phyloP scores from a whole-genome alignment of 2,329 filamentous ascomycete genomes.

The Diaporthe australafricana region DNA sequence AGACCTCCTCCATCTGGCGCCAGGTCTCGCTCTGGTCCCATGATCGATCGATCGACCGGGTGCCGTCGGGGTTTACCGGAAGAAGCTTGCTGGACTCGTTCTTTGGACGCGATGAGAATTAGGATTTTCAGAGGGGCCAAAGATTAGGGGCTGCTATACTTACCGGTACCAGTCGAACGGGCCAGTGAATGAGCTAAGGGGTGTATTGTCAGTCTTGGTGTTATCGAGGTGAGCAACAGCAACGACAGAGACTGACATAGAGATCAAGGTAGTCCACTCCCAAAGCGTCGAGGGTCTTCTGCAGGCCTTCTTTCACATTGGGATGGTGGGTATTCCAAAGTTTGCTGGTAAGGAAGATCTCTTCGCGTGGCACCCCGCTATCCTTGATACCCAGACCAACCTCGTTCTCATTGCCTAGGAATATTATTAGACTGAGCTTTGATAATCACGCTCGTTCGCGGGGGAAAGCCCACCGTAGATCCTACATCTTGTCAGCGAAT shows the following conservation, averaged over 20 bases:
- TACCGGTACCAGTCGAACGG: background rate
- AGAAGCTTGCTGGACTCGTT: constrained; percentile 38
- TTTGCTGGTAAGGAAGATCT: constrained; percentile 70
- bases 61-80: constrained; percentile 42
- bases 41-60: constrained; percentile 43
- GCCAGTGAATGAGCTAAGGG: constrained; percentile 1
- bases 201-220: background rate
- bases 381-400: constrained; percentile 61
- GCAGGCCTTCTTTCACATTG: constrained; percentile 57
- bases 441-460: constrained; percentile 43
- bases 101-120: background rate
- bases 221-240: background rate
- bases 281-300: constrained; percentile 55
- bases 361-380: constrained; percentile 55
- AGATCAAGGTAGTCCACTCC: constrained; percentile 60
- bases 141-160: background rate
- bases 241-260: constrained; percentile 43
- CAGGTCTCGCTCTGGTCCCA: constrained; percentile 25
- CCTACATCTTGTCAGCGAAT: constrained; percentile 12
- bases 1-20: constrained; percentile 21
- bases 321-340: constrained; percentile 71
- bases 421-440: background rate
- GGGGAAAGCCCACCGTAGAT: background rate
- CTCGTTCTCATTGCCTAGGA: constrained; percentile 59
- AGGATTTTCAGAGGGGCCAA: background rate